These are phyloP conservation scores for Exophiala alcalophila DNA, from an alignment of 2,329 filamentous ascomycete species.

Conservation along the genomic window DNA sequence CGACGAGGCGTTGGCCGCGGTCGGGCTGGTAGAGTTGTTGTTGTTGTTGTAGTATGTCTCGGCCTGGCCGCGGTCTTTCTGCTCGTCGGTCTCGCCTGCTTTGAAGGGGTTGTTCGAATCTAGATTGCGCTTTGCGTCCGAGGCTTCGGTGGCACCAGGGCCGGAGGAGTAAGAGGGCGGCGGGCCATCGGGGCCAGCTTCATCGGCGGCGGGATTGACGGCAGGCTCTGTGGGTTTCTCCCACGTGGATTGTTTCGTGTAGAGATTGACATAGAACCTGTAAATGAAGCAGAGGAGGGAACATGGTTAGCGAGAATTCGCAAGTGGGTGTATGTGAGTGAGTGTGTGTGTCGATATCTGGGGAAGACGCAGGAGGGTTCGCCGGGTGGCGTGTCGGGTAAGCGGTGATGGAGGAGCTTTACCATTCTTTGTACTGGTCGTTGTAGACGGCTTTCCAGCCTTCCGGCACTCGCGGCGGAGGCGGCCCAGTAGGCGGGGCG, in stretches of 20 bases:
- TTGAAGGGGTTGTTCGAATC: conserved; percentile 73
- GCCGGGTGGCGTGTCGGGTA: background rate
- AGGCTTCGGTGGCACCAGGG: conserved; percentile 42
- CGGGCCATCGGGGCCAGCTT: conserved; percentile 56
- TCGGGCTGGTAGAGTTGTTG: conserved; percentile 22
- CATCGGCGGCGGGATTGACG: conserved; percentile 48
- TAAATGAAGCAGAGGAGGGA: background rate
- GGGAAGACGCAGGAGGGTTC: background rate
- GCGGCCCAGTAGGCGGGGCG: conserved; percentile 49
- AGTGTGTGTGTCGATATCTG: background rate
- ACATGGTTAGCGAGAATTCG: conserved; percentile 2
- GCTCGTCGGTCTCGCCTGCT: conserved; percentile 61
- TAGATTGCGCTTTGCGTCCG: conserved; percentile 44
- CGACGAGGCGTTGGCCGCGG: conserved; percentile 38
- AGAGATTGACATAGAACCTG: conserved; percentile 88
- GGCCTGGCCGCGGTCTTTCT: conserved; percentile 56
- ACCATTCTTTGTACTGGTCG: conserved; percentile 84
- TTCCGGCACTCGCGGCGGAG: conserved; percentile 63
- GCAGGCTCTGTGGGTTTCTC: conserved; percentile 72
- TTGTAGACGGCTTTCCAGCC: conserved; percentile 73
- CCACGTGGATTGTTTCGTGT: conserved; percentile 89
- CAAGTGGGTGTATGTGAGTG: too few species aligned
- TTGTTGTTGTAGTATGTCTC: conserved; percentile 47
- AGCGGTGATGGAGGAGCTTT: conserved; percentile 25
- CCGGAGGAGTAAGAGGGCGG: conserved; percentile 65